Conservation (phyloP, 2,329 filamentous ascomycete species). For the Fusarium kyushuense region DNA sequence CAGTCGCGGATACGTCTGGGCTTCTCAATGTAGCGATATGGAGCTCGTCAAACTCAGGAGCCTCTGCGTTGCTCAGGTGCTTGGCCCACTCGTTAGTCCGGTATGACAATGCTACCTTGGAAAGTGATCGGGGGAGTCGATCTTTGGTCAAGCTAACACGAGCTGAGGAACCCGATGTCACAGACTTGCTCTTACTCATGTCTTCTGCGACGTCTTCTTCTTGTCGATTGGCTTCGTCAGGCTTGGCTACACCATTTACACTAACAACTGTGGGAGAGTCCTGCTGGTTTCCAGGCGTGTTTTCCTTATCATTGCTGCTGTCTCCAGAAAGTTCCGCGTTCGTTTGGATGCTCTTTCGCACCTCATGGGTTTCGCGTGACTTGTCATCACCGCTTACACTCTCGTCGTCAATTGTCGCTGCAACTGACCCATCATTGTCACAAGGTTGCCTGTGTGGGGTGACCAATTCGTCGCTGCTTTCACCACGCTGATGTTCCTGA, state of each 20-base stretch:
- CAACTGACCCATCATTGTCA: constrained; percentile 65
- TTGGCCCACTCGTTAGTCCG: constrained; percentile 98
- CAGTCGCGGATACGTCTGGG: constrained; percentile 46
- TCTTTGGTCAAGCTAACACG: constrained; percentile 67
- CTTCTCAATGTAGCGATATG: constrained; percentile 57
- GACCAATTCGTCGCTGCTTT: constrained; percentile 63
- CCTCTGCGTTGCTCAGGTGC: constrained; percentile 82
- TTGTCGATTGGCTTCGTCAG: constrained; percentile 3
- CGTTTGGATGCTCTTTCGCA: constrained; percentile 54
- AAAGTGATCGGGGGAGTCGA: constrained; percentile 76
- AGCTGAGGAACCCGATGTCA: constrained; percentile 57
- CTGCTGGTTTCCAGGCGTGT: constrained; percentile 17
- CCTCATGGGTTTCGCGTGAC: constrained; percentile 43
- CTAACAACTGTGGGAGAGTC: constrained; percentile 23
- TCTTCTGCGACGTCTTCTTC: constrained; percentile 30
- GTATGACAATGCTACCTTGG: constrained; percentile 83
- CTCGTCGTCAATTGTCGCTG: constrained; percentile 68
- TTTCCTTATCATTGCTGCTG: constrained; percentile 34
- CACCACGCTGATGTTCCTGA: constrained; percentile 46
- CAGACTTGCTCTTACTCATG: constrained; percentile 56
- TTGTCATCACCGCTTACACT: constrained; percentile 58
- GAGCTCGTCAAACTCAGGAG: constrained; percentile 73
- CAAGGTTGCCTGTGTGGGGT: constrained; percentile 49
- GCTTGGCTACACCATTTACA: constrained; percentile 11
- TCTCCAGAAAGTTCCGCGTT: constrained; percentile 53